Base-by-base conservation (phyloP, 2,329 filamentous ascomycete genomes). In the Chrysoporthe puriensis region DNA sequence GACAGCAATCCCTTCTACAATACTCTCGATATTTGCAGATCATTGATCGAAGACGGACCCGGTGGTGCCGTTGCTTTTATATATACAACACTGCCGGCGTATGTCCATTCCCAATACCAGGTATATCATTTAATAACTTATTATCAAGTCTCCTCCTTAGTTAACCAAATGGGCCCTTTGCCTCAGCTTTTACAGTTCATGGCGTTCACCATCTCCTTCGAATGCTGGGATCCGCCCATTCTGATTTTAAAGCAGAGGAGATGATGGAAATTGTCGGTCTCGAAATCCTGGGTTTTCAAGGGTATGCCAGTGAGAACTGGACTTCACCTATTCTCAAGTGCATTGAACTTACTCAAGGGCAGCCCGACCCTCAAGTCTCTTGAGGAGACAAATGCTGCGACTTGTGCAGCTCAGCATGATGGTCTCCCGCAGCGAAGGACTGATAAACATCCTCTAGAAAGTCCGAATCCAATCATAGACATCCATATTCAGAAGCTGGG, bases 221-320 rank as follows among this genome's bases (percentile, higher is more conserved):
- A 42, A 62, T 50, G 2, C 32, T 62, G 59, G 21, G 48, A 18
- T 50, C 36, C 14, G 59, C 13, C 36, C 44, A 21, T 3, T 13
- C 59, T 2, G 59, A 62, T 26, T 21, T 50, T 21, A 4, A 36
- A n/a, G 3, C 4, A n/a, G 4, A 50, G 4, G 42, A 50, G 11
- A 34, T 5, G 34, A 62, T 9, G 26, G 46, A 62, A 40, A 8
- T 7, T 4, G 59, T 62, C 59, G 59, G 43, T 16, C 59, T 48
- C 5, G 59, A 32, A 34, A 36, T 21, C 16, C 5, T 62, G 6
- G 59, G 43, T 13, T 32, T 62, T 11, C 59, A 62, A 7, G 2
- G 44, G 48, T 62, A 62, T 50, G 59, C 43, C 16, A 62, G 32
- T n/a, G 59, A 62, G 14, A 9, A 62, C 18, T 62, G 59, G 59